phyloP scores from a whole-genome alignment of 1,284 basidiomycete genomes.

The Acaromyces ingoldii region DNA sequence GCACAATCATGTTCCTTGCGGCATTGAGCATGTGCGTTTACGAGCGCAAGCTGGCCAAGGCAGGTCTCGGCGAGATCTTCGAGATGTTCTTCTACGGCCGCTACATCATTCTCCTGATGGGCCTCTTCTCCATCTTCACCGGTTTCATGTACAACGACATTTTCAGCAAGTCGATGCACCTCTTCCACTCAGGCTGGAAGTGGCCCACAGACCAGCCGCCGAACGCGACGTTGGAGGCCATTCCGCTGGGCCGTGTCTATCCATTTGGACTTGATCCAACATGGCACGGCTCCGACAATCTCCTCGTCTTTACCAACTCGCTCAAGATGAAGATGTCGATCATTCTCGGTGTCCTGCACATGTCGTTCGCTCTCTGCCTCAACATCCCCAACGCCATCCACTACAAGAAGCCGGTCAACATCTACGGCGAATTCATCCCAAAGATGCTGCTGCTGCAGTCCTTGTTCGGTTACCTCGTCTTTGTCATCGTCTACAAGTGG shows the following conservation, averaged over 20 bases:
- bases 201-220: constrained; percentile 59
- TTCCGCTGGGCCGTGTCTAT: constrained; percentile 64
- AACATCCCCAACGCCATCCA: constrained; percentile 91
- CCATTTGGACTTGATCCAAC: constrained; percentile 89
- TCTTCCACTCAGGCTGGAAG: constrained; percentile 85
- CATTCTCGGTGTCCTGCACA: constrained; percentile 92
- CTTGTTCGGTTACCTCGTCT: constrained; percentile 91
- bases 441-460: constrained; percentile 95
- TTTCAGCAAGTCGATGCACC: constrained; percentile 84
- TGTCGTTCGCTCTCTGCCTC: constrained; percentile 94
- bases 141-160: constrained; percentile 99
- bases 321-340: constrained; percentile 99
- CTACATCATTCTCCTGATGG: constrained; percentile 98
- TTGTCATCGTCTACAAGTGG: constrained; percentile 98
- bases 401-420: constrained; percentile 78
- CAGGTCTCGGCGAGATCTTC: constrained; percentile 76
- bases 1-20: constrained; percentile 71
- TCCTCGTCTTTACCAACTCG: constrained; percentile 90
- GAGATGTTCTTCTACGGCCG: constrained; percentile 93
- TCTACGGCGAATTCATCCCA: constrained; percentile 91
- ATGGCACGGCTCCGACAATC: constrained; percentile 92
- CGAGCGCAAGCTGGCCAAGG: constrained; percentile 74
- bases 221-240: constrained; percentile 33
- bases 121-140: constrained; percentile 83
- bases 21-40: constrained; percentile 78